phyloP scores from a whole-genome alignment of 2,329 filamentous ascomycete species.

The Ophiocordyceps australis region DNA sequence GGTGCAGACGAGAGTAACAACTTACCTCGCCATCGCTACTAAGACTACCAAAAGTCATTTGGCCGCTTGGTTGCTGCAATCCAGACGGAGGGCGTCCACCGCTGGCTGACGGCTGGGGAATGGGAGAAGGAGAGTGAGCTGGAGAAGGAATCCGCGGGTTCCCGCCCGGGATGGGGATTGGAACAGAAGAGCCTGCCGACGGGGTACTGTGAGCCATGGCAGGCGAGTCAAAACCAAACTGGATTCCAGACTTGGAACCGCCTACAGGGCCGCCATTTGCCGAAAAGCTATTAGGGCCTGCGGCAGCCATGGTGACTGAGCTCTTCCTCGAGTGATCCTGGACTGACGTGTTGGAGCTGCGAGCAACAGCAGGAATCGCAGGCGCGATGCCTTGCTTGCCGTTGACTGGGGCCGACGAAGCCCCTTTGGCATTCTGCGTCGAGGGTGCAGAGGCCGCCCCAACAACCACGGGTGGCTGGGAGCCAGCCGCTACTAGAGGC shows the following conservation, averaged over 20 bases:
- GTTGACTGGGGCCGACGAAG: slow-evolving; percentile 66
- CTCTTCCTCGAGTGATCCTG: slow-evolving; percentile 64
- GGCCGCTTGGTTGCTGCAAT: slow-evolving; percentile 46
- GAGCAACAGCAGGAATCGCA: slow-evolving; percentile 47
- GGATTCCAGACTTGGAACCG: slow-evolving; percentile 45
- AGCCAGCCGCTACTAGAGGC: slow-evolving; percentile 41
- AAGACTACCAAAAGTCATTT: slow-evolving; percentile 71
- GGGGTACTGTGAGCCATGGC: slow-evolving; percentile 50
- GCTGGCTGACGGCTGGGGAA: slow-evolving; percentile 69
- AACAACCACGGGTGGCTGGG: slow-evolving; percentile 33
- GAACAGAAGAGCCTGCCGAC: slow-evolving; percentile 32
- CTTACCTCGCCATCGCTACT: slow-evolving; percentile 66
- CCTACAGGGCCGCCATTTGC: slow-evolving; percentile 54
- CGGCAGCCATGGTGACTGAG: slow-evolving; percentile 81
- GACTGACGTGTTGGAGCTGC: slow-evolving; percentile 39
- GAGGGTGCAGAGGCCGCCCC: slow-evolving; percentile 30
- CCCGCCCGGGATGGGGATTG: slow-evolving; percentile 44
- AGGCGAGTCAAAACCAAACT: slow-evolving; percentile 68
- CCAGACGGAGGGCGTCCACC: slow-evolving; percentile 74
- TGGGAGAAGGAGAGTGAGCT: slow-evolving; percentile 77
- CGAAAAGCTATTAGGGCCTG: slow-evolving; percentile 56
- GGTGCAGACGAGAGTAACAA: slow-evolving; percentile 6
- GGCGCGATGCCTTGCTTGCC: slow-evolving; percentile 58
- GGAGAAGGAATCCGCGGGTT: slow-evolving; percentile 63
- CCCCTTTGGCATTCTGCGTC: slow-evolving; percentile 40